phyloP scores from a whole-genome alignment of 176 grass and related monocot species.

The Carex kokanica region DNA sequence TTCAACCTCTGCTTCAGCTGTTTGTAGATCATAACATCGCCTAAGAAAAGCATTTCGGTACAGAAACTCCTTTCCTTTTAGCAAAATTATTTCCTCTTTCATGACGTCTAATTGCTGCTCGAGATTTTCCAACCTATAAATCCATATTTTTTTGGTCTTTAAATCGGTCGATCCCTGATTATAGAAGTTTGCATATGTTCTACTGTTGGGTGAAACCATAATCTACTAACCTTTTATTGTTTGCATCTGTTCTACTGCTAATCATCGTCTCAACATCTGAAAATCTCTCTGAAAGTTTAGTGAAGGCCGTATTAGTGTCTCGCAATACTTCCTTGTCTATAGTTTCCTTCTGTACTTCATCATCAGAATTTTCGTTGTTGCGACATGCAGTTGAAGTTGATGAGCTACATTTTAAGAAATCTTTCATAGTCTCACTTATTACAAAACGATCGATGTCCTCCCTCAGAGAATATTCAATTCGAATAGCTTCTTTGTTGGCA shows the following conservation, averaged over 20 bases:
- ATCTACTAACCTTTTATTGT: conserved; percentile 40
- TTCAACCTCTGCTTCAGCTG: conserved; percentile 66
- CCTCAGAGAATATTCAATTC: conserved; percentile 16
- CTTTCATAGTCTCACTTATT: conserved; percentile 30
- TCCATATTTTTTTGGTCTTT: not conserved
- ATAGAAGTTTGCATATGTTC: not conserved
- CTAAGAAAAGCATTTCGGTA: conserved; percentile 48
- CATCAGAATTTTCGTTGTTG: not conserved
- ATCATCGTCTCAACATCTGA: conserved; percentile 26
- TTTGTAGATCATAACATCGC: conserved; percentile 55
- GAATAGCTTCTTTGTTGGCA: conserved; percentile 10
- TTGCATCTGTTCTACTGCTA: conserved; percentile 29
- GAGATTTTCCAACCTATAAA: conserved; percentile 46
- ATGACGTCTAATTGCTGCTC: conserved; percentile 22
- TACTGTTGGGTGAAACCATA: not conserved
- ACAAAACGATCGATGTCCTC: conserved; percentile 26
- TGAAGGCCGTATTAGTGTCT: not conserved
- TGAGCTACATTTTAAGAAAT: conserved; percentile 11
- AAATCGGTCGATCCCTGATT: not conserved
- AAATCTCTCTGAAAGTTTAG: conserved; percentile 13
- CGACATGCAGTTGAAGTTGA: not conserved
- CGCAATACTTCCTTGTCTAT: conserved; percentile 7
- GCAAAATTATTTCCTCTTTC: conserved; percentile 26
- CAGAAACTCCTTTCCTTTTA: conserved; percentile 45
- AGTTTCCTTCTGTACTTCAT: not conserved